Evolutionary conservation across 1,139 yeast species (phyloP).

Genomic region (Blastobotrys persicus): DNA sequence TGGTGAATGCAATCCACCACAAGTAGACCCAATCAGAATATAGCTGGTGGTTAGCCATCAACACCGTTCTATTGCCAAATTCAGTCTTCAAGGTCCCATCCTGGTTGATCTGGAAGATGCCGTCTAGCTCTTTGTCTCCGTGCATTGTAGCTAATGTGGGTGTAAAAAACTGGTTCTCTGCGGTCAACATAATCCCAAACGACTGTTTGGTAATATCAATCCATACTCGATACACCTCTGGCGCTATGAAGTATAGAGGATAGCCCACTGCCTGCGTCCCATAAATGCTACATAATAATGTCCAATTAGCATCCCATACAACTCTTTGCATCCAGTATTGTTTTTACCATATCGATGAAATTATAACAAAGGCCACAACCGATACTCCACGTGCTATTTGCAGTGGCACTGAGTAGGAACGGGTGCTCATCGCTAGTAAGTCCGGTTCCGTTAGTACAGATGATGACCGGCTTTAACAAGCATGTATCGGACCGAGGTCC

Average conservation of each 20-base stretch:
- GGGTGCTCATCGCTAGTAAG: conserved; percentile 2
- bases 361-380: conserved; percentile 17
- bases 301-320: background rate
- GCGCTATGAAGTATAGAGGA: conserved; percentile 31
- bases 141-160: conserved; percentile 36
- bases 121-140: conserved; percentile 35
- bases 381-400: conserved; percentile 18
- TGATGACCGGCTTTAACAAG: no score
- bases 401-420: conserved; percentile 12
- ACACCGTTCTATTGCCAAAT: conserved; percentile 48
- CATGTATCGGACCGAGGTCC: background rate
- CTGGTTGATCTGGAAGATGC: conserved; percentile 26
- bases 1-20: conserved; percentile 83
- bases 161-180: conserved; percentile 35
- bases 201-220: conserved; percentile 39
- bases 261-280: conserved; percentile 31
- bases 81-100: conserved; percentile 32
- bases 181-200: conserved; percentile 37
- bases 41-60: conserved; percentile 85
- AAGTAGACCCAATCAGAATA: conserved; percentile 92
- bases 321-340: conserved; percentile 11
- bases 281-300: conserved; percentile 21
- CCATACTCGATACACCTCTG: conserved; percentile 34
- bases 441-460: no score
- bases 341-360: conserved; percentile 18